A percentile compares a stretch with the other conserved stretches of the same genome.
Evolutionary conservation across 2,329 filamentous ascomycete species (phyloP).

Genomic region (Cladophialophora chaetospira): DNA sequence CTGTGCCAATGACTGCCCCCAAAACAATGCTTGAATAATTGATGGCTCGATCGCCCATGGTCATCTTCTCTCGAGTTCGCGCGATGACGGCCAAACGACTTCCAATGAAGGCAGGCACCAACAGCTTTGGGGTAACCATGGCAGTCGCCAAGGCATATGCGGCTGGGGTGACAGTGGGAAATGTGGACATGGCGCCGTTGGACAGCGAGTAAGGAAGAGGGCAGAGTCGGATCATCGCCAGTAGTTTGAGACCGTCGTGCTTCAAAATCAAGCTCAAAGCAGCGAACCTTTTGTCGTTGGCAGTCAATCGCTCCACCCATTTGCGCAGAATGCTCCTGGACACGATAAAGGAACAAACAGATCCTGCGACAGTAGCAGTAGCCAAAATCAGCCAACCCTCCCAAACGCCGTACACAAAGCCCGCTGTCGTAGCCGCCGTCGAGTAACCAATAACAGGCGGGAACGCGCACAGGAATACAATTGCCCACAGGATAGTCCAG

Average conservation of each 20-base stretch:
- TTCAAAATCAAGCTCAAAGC: constrained; percentile 86
- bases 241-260: constrained; percentile 82
- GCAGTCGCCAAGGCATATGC: constrained; percentile 82
- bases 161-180: constrained; percentile 78
- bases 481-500: constrained; percentile 72
- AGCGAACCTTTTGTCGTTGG: constrained; percentile 81
- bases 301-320: constrained; percentile 79
- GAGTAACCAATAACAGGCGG: constrained; percentile 88
- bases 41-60: constrained; percentile 71
- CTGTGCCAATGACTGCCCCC: constrained; percentile 69
- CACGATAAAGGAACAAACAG: constrained; percentile 75
- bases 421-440: constrained; percentile 69
- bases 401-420: constrained; percentile 72
- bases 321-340: constrained; percentile 75
- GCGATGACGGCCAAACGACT: constrained; percentile 77
- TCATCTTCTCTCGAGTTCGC: constrained; percentile 83
- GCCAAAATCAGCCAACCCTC: constrained; percentile 82
- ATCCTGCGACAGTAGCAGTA: constrained; percentile 75
- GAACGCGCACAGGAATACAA: constrained; percentile 77
- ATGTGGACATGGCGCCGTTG: constrained; percentile 92
- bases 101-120: constrained; percentile 92
- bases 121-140: constrained; percentile 78
- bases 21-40: constrained; percentile 81
- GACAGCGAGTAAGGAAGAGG: constrained; percentile 89
- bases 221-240: constrained; percentile 90